Evolutionary conservation across 495 filamentous ascomycete species (phyloP).

Genomic region (Xylaria bambusicola): DNA sequence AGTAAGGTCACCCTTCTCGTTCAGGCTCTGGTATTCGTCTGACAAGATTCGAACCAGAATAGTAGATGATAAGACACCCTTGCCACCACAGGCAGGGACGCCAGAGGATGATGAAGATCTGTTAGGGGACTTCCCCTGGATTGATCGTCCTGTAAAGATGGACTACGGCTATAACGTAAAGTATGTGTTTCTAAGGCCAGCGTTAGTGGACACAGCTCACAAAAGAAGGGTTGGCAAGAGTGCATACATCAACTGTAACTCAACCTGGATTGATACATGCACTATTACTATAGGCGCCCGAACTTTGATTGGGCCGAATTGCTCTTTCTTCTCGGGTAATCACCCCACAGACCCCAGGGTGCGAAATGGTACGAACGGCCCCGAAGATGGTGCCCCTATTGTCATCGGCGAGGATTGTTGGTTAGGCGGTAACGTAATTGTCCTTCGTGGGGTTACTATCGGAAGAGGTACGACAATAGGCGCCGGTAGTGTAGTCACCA

Average conservation of each 20-base stretch:
- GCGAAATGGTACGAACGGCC: conserved; percentile 72
- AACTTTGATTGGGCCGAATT: conserved; percentile 78
- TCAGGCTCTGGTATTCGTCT: neutral
- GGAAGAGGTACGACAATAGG: conserved; percentile 70
- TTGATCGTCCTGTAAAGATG: conserved; percentile 68
- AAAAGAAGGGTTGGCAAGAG: conserved; percentile 54
- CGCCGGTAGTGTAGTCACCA: conserved; percentile 89
- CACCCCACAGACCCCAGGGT: conserved; percentile 76
- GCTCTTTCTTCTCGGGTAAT: conserved; percentile 68
- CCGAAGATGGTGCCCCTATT: conserved; percentile 76
- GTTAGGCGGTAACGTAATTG: conserved; percentile 76
- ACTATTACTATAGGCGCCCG: conserved; percentile 75
- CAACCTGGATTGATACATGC: conserved; percentile 76
- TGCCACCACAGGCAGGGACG: conserved; percentile 57
- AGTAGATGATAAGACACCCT: conserved; percentile 58
- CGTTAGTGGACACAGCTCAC: conserved; percentile 1
- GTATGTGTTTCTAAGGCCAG: conserved; percentile 25
- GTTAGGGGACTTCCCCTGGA: conserved; percentile 63
- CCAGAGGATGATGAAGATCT: conserved; percentile 61
- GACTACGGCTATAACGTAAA: conserved; percentile 78
- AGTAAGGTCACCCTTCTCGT: conserved; percentile 52
- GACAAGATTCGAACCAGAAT: conserved; percentile 46
- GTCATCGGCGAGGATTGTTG: conserved; percentile 85
- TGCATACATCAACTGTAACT: conserved; percentile 79
- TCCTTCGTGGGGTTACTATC: conserved; percentile 79